These are phyloP conservation scores for Skeletonema marinoi DNA, from an alignment of 108 stramenopile species.

Conservation along the genomic window DNA sequence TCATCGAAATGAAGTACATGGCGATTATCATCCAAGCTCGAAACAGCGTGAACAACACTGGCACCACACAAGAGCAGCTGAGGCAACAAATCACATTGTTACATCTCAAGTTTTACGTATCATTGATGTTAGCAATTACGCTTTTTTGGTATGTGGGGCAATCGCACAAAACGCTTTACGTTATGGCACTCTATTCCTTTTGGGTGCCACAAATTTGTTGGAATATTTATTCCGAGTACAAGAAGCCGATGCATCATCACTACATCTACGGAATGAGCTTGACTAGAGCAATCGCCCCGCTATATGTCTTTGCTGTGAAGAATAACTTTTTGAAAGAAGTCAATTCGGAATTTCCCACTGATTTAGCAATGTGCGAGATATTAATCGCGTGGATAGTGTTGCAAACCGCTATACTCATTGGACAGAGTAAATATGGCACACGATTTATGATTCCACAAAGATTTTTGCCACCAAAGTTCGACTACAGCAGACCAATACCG, in stretches of 20 bases:
- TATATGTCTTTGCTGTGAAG: slow-evolving; percentile 88
- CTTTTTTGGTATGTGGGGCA: slow-evolving; percentile 69
- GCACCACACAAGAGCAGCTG: slow-evolving; percentile 62
- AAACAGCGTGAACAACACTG: slow-evolving; percentile 65
- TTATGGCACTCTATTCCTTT: slow-evolving; percentile 88
- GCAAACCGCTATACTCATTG: slow-evolving; percentile 81
- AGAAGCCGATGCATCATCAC: slow-evolving; percentile 79
- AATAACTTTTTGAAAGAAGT: slow-evolving; percentile 90
- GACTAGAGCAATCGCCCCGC: slow-evolving; percentile 85
- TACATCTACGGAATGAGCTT: slow-evolving; percentile 90
- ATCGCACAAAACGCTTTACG: slow-evolving; percentile 55
- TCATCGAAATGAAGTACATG: slow-evolving; percentile 97
- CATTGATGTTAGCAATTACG: slow-evolving; percentile 73
- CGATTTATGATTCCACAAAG: slow-evolving; percentile 93
- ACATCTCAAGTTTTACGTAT: slow-evolving; percentile 89
- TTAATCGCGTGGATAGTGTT: slow-evolving; percentile 86
- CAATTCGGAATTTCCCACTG: slow-evolving; percentile 67
- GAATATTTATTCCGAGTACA: slow-evolving; percentile 83
- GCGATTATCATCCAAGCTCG: slow-evolving; percentile 85
- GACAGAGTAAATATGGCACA: slow-evolving; percentile 85
- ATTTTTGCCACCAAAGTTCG: slow-evolving; percentile 92
- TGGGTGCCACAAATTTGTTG: slow-evolving; percentile 96
- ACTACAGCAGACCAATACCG: slow-evolving; percentile 92
- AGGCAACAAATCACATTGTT: slow-evolving; percentile 80
- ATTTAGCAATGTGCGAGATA: slow-evolving; percentile 63